Base-by-base conservation (phyloP, 202 grass and related monocot genomes). In the Cymbopogon flexuosus region DNA sequence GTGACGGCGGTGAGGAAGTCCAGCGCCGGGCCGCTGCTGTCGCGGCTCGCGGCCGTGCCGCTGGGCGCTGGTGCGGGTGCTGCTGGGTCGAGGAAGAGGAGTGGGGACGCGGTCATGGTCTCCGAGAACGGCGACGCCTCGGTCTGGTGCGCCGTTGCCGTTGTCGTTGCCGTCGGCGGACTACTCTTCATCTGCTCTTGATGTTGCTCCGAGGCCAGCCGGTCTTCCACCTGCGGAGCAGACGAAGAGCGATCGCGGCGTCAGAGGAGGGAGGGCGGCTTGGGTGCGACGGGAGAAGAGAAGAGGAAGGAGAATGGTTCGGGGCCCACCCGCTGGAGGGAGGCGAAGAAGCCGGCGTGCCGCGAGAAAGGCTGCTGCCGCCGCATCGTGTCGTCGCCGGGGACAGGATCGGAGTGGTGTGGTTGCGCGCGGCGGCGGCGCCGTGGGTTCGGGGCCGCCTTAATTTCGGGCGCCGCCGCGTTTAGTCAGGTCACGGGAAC, bases 281-380 rank as follows among this genome's bases (percentile, higher is more conserved):
- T 1, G 31, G 18, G 62, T 0, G 33, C 16, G 31, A 36, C 37
- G 1, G 33, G 62, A 3, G 58, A 77, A 16, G 9, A 76, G 46
- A 59, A 30, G 40, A 52, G 37, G n/a, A 41, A 4, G 21, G 39
- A 39, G n/a, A 22, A 14, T 42, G 37, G 65, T 11, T 13, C 23
- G 23, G 10, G 62, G 8, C 68, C 22, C 62, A 87, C 90, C 89
- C 91, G 89, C 45, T 92, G 61, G 47, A 97, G 92, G 49, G 88
- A 85, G n/a, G 91, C 86, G 85, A 94, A 94, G 84, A 94, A 91
- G 74, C 88, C 84, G 80, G 76, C 51, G 58, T 87, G 94, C 74
- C 85, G 37, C 6, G 88, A 87, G 70, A 89, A 89, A 46, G 81
- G 76, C 27, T 58, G 74, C 93, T 5, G 70, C 70, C 23, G 68